Evolutionary conservation across 2,329 filamentous ascomycete species (phyloP).

Genomic region (Trichoderma sp.): DNA sequence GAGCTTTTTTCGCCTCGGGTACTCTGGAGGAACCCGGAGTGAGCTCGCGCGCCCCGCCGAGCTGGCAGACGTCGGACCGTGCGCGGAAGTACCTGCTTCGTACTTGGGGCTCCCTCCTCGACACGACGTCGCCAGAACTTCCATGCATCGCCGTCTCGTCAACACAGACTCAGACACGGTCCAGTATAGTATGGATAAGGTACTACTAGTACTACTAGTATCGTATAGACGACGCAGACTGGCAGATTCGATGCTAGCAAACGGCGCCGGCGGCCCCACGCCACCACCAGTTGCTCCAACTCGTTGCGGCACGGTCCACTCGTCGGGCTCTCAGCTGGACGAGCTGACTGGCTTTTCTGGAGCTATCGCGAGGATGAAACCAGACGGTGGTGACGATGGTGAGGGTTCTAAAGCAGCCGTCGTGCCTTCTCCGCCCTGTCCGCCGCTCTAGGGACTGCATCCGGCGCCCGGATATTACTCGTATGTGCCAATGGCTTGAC

Average conservation of each 20-base stretch:
- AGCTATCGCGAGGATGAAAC: slow-evolving; percentile 3
- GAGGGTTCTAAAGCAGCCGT: slow-evolving; percentile 3
- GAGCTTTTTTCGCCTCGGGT: not conserved
- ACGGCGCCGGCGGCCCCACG: slow-evolving; percentile 10
- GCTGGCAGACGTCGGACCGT: not conserved
- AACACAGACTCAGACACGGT: not conserved
- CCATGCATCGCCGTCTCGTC: too few species aligned
- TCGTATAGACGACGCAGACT: too few species aligned
- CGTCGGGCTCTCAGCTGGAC: slow-evolving; percentile 13
- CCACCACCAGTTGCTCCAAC: not conserved
- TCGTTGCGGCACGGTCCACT: slow-evolving; percentile 11
- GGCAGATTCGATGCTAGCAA: not conserved
- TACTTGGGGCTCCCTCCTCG: not conserved
- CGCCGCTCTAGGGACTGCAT: slow-evolving; percentile 5
- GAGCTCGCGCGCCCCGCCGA: not conserved
- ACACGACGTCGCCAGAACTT: too few species aligned
- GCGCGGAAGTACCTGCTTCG: not conserved
- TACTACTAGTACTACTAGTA: too few species aligned
- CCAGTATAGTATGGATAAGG: too few species aligned
- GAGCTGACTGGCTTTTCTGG: slow-evolving; percentile 1
- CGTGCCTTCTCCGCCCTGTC: not conserved
- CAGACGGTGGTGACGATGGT: not conserved
- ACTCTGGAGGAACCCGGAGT: not conserved
- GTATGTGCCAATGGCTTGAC: not conserved
- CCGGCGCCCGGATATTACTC: slow-evolving; percentile 14